Conservation (phyloP, 2,329 filamentous ascomycete species). For the Pseudogymnoascus sp. region DNA sequence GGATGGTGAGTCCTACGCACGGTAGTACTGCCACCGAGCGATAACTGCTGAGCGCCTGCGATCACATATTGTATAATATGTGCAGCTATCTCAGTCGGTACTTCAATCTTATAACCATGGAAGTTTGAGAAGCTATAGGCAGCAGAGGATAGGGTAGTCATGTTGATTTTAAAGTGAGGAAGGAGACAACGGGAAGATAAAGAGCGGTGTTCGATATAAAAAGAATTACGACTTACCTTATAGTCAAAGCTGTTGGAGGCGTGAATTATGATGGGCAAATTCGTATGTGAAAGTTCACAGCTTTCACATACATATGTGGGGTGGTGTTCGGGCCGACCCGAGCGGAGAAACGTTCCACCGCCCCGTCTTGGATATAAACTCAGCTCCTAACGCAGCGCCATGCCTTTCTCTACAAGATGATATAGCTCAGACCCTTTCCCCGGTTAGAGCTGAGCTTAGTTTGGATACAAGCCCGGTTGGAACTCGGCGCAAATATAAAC, state of each 20-base stretch:
- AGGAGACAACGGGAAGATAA: neutral
- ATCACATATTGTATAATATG: conserved; percentile 12
- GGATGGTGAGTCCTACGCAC: conserved; percentile 9
- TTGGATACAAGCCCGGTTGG: neutral
- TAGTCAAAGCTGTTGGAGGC: neutral
- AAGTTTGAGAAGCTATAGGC: conserved; percentile 9
- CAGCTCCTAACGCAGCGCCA: too few relatives aligned
- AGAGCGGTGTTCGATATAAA: neutral
- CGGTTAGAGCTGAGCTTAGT: neutral
- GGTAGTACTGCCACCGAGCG: neutral
- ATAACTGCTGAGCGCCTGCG: conserved; percentile 2
- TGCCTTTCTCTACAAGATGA: too few relatives aligned
- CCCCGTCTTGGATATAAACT: too few relatives aligned
- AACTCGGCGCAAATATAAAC: neutral
- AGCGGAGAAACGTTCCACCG: neutral
- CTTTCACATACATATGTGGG: neutral
- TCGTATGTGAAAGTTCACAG: neutral
- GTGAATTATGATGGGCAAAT: conserved; percentile 7
- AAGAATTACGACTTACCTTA: conserved; percentile 5
- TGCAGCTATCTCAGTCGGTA: conserved; percentile 6
- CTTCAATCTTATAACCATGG: neutral
- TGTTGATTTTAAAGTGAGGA: neutral
- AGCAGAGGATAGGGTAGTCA: conserved; percentile 4
- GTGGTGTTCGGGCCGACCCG: neutral
- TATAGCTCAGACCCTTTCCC: too few relatives aligned